These are phyloP conservation scores for Sequoiadendron giganteum DNA, from an alignment of 75 land plant species.

Conservation along the genomic window DNA sequence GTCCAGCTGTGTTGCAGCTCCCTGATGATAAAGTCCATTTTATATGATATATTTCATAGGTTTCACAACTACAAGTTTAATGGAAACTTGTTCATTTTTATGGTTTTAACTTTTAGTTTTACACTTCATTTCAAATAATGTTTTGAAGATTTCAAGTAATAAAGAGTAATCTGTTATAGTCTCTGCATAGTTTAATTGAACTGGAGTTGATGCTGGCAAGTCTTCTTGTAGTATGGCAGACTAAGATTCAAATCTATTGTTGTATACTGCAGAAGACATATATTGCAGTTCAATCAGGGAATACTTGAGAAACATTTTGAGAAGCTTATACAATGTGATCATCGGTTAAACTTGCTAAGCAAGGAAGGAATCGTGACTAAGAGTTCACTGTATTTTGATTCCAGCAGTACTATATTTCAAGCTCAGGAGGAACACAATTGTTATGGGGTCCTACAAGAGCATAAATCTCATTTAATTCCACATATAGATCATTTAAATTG, in stretches of 20 bases:
- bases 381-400: constrained; percentile 7
- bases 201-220: not conserved
- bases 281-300: constrained; percentile 62
- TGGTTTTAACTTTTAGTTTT: too few relatives aligned
- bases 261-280: constrained; percentile 29
- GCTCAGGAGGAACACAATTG: not conserved
- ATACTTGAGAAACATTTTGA: constrained; percentile 71
- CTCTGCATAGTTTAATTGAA: not conserved
- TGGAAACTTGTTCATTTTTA: not conserved
- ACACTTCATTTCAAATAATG: not conserved
- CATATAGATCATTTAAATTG: not conserved
- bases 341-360: constrained; percentile 37
- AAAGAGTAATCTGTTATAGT: not conserved
- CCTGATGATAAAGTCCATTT: not conserved
- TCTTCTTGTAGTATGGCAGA: not conserved
- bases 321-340: constrained; percentile 74
- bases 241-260: not conserved
- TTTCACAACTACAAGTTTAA: not conserved
- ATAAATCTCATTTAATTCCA: not conserved
- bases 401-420: not conserved
- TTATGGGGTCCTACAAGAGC: not conserved
- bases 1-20: not conserved
- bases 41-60: not conserved
- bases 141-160: not conserved
- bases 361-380: constrained; percentile 13